phyloP scores from a whole-genome alignment of 1,139 yeast species.

The Yamadazyma buinensis region DNA sequence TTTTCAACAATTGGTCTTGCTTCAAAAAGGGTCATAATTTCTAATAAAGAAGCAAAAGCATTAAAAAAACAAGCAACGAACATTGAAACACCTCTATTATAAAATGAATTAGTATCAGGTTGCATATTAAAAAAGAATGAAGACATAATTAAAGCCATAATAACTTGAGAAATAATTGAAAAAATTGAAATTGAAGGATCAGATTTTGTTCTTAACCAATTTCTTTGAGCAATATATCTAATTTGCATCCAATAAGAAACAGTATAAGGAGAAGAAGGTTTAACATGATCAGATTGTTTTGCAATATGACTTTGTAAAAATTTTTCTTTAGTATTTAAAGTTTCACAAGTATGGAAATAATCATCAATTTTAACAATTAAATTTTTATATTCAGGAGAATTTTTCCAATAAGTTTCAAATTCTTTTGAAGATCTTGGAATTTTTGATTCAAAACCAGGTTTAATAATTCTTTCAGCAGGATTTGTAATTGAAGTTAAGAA shows the following conservation, averaged over 20 bases:
- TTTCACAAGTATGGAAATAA: slow-evolving; percentile 19
- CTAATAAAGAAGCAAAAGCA: slow-evolving; percentile 72
- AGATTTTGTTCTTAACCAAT: slow-evolving; percentile 58
- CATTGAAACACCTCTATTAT: slow-evolving; percentile 63
- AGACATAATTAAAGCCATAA: slow-evolving; percentile 67
- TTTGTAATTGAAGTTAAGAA: slow-evolving; percentile 60
- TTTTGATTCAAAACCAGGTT: slow-evolving; percentile 49
- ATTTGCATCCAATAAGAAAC: slow-evolving; percentile 65
- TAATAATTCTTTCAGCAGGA: slow-evolving; percentile 45
- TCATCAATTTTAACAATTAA: slow-evolving; percentile 30
- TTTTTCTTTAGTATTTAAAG: slow-evolving; percentile 12
- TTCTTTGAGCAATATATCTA: slow-evolving; percentile 54
- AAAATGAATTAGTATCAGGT: slow-evolving; percentile 46
- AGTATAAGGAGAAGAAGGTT: slow-evolving; percentile 57
- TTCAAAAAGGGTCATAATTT: slow-evolving; percentile 62
- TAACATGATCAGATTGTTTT: slow-evolving; percentile 50
- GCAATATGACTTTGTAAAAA: slow-evolving; percentile 52
- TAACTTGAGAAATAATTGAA: slow-evolving; percentile 55
- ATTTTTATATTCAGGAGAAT: slow-evolving; percentile 45
- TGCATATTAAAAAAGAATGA: slow-evolving; percentile 68
- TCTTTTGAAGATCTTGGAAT: slow-evolving; percentile 72
- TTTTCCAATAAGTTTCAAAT: slow-evolving; percentile 62
- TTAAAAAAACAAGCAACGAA: slow-evolving; percentile 76
- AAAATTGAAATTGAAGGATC: slow-evolving; percentile 62
- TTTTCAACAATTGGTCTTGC: slow-evolving; percentile 76